A percentile compares a stretch with the other conserved stretches of the same genome.
phyloP scores from a whole-genome alignment of 495 filamentous ascomycete genomes.

The Viridothelium virens region DNA sequence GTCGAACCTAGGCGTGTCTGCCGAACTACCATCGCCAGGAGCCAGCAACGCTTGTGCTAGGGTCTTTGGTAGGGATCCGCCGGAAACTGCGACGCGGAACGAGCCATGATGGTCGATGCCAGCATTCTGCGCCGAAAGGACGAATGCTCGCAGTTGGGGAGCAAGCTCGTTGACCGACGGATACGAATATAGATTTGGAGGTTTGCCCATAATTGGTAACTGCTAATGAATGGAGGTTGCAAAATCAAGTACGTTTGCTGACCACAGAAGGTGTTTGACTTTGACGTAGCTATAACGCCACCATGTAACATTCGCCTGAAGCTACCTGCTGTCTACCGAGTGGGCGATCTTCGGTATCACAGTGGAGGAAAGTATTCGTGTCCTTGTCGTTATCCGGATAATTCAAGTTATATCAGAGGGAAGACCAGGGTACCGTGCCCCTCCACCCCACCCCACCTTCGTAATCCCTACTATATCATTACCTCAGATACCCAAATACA shows the following conservation, averaged over 20 bases:
- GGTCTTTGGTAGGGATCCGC: slow-evolving; percentile 82
- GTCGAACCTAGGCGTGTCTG: slow-evolving; percentile 62
- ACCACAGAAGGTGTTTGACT: neutral
- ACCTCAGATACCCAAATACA: too few relatives aligned
- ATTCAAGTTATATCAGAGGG: too few relatives aligned
- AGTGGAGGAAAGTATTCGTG: too few relatives aligned
- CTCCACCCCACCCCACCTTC: too few relatives aligned
- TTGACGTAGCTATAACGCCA: neutral
- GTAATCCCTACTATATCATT: too few relatives aligned
- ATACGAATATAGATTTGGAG: slow-evolving; percentile 84
- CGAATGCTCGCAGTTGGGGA: slow-evolving; percentile 64
- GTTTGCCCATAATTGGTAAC: slow-evolving; percentile 50
- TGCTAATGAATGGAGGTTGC: neutral
- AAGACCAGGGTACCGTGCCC: too few relatives aligned
- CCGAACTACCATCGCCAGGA: slow-evolving; percentile 45
- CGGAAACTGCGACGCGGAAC: slow-evolving; percentile 90
- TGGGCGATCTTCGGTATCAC: too few relatives aligned
- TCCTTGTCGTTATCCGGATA: too few relatives aligned
- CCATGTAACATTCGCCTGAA: too few relatives aligned
- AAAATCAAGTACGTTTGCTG: neutral
- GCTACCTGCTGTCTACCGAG: too few relatives aligned
- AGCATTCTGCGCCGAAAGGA: slow-evolving; percentile 69
- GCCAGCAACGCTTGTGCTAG: slow-evolving; percentile 75
- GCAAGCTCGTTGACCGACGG: slow-evolving; percentile 58
- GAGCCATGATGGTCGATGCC: slow-evolving; percentile 68